Conservation (phyloP, 2,329 filamentous ascomycete species). For the Aurifilum marmelostoma region DNA sequence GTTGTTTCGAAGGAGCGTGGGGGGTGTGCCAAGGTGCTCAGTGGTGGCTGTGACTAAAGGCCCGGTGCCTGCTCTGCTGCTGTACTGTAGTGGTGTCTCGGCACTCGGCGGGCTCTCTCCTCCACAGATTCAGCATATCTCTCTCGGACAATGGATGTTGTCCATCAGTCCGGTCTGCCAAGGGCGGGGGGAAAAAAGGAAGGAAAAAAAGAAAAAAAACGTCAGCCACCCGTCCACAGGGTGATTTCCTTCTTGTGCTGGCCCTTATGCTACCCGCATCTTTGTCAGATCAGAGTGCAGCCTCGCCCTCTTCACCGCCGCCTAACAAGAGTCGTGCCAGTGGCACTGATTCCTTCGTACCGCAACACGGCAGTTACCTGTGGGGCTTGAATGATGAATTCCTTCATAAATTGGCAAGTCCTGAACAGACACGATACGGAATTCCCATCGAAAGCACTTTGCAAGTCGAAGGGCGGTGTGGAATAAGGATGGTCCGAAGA, state of each 20-base stretch:
- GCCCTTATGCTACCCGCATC: not conserved
- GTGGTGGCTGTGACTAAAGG: not conserved
- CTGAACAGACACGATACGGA: too few relatives aligned
- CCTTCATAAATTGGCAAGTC: not conserved
- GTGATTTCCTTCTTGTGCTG: too few relatives aligned
- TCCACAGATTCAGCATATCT: not conserved
- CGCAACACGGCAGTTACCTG: not conserved
- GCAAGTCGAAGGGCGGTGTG: not conserved
- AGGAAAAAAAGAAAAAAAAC: too few relatives aligned
- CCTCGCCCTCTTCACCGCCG: too few relatives aligned
- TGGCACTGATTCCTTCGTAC: not conserved
- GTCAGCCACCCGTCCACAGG: too few relatives aligned
- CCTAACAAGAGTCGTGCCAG: not conserved
- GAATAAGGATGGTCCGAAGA: not conserved
- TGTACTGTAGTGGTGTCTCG: not conserved
- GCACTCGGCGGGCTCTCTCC: not conserved
- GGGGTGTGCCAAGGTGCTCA: not conserved
- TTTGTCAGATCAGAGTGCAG: not conserved
- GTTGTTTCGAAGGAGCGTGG: not conserved
- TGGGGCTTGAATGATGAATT: too few relatives aligned
- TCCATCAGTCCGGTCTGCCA: not conserved
- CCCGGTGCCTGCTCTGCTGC: too few relatives aligned
- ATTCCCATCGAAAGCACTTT: fast-evolving
- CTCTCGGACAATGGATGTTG: not conserved
- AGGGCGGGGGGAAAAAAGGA: too few relatives aligned